Conservation (phyloP, 2,329 filamentous ascomycete genomes). For the Scedosporium dehoogii region DNA sequence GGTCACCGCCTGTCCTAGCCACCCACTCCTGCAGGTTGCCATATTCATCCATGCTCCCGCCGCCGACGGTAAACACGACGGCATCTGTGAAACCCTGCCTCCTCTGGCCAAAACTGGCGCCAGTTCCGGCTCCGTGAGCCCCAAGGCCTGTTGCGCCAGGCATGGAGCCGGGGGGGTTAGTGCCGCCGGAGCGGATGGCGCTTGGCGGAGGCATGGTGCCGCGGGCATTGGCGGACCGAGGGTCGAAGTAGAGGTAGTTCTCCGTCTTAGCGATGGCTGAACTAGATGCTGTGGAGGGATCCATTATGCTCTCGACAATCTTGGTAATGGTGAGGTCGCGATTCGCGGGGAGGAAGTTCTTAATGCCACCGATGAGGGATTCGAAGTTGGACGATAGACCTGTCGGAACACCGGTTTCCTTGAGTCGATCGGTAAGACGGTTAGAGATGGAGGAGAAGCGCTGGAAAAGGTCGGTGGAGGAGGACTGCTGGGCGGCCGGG, state of each 20-base stretch:
- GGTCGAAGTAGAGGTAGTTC: constrained; percentile 94
- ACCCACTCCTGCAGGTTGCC: constrained; percentile 97
- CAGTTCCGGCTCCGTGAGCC: constrained; percentile 43
- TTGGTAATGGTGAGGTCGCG: constrained; percentile 95
- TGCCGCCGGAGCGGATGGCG: constrained; percentile 36
- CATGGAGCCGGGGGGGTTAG: constrained; percentile 35
- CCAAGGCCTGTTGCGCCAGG: constrained; percentile 38
- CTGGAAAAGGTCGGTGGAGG: constrained; percentile 74
- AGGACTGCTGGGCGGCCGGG: constrained; percentile 46
- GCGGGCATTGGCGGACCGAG: constrained; percentile 81
- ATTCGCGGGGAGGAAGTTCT: constrained; percentile 95
- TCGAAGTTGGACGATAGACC: constrained; percentile 73
- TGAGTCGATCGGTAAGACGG: constrained; percentile 85
- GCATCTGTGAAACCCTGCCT: constrained; percentile 84
- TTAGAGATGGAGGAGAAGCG: constrained; percentile 89
- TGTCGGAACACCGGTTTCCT: constrained; percentile 72
- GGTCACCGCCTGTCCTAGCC: constrained; percentile 58
- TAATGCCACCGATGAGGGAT: constrained; percentile 87
- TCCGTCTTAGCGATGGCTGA: constrained; percentile 95
- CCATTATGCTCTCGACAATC: constrained; percentile 97
- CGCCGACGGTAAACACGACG: constrained; percentile 89
- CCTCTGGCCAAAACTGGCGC: constrained; percentile 81
- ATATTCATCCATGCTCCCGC: constrained; percentile 98
- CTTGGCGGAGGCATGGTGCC: constrained; percentile 82
- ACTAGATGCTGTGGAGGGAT: constrained; percentile 78